Base-by-base conservation (phyloP, 805 yeast species). In the Kregervanrija pseudodelftensis region DNA sequence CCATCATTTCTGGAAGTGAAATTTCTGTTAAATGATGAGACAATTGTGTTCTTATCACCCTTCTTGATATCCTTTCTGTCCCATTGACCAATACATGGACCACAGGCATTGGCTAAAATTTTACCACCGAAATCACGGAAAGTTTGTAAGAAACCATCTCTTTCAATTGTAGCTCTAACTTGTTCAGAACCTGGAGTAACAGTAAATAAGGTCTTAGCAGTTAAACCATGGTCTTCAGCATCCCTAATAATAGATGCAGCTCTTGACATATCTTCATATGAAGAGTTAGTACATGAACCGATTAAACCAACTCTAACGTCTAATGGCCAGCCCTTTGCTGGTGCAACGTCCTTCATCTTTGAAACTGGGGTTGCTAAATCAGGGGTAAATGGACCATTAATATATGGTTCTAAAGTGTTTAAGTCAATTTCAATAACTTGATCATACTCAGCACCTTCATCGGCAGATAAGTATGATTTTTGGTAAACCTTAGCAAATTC, bases 51-150 rank as follows among this genome's bases (percentile, higher is more conserved):
- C 57, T 74, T 73, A 52, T 82, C 88, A 57, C 70, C 70, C 62
- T 66, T 66, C 58, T 65, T 58, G 49, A 85, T 77, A 62, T 86
- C 95, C 53, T 77, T 74, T 73, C 98, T 85, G 66, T 93, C 96
- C 99, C 99, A 91, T 74, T 91, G 99, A 47, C 99, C 99, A 63
- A 91, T 91, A 74, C 99, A 91, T 60, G 98, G 99, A 56, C 99
- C 99, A 76, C 99, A 91, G 15, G 99, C 99, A 66, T 91, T 91
- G 44, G 98, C 96, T 56, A 91, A 76, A 38, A 91, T 95, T 48
- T 79, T 75, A 55, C 96, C 99, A 49, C 98, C 98, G 58, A 81
- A 83, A 44, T 83, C 79, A 65, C 82, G 81, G 65, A 91, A 89
- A 37, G 82, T 79, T 39, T 82, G 73, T 50, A 85, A 78, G 60